These are phyloP conservation scores for Corymbia citriodora DNA, from an alignment of 441 rosid species.

Conservation along the genomic window DNA sequence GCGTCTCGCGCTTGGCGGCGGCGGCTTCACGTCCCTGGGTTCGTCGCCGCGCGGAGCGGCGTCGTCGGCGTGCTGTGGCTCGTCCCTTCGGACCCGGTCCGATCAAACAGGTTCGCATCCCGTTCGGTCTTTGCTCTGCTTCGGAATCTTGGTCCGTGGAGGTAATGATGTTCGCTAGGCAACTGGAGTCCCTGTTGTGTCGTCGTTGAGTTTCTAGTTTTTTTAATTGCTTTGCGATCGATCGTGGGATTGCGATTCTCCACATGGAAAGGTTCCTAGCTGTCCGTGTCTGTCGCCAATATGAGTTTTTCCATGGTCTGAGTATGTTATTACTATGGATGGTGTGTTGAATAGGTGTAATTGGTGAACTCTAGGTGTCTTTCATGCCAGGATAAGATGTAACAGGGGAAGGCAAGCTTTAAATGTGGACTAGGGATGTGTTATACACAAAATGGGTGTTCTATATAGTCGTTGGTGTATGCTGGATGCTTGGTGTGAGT, in stretches of 20 bases:
- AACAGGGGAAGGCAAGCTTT: neutral
- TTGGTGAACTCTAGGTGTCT: neutral
- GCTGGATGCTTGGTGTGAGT: neutral
- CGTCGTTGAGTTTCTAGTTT: neutral
- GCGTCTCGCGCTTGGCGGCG: rapidly evolving
- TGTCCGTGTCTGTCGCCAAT: too few relatives aligned
- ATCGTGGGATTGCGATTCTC: neutral
- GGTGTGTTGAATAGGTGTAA: neutral
- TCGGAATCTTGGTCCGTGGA: neutral
- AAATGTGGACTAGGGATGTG: neutral
- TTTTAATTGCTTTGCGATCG: neutral
- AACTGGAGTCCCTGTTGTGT: neutral
- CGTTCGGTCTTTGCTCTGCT: neutral
- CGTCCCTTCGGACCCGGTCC: neutral
- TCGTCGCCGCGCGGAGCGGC: rapidly evolving
- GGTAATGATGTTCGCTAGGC: neutral
- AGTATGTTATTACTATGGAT: neutral
- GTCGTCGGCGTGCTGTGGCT: neutral
- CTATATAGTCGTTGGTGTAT: neutral
- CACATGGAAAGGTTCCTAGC: neutral
- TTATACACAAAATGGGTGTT: neutral
- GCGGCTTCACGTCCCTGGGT: neutral
- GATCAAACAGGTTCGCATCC: neutral
- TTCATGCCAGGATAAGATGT: too few relatives aligned
- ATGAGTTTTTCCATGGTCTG: neutral